Evolutionary conservation across 805 yeast genomes (phyloP), one percentile per base, ranked within the genome.

Genomic region (Maudiozyma pseudohumilis): DNA sequence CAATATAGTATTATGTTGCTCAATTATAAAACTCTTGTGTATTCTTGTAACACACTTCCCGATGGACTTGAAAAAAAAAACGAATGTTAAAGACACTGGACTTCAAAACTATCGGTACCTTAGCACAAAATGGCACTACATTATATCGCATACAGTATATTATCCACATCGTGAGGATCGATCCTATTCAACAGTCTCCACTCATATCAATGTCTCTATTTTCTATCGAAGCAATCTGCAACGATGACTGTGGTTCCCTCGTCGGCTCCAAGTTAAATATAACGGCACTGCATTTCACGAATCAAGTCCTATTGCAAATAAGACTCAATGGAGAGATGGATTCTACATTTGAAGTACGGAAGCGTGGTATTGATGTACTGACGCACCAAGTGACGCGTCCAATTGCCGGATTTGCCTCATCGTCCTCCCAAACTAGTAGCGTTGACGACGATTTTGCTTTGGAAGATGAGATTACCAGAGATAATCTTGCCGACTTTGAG

Each of bases 311-410:
- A 10, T 12, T 58, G 9, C 60, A 56, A 27, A 38, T 56, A 2
- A 41, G 61, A 17, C 40, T 47, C 20, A 50, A 56, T 43, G 61
- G 61, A 4, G 59, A 56, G 35, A 32, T 67, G 50, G 77, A 74
- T 53, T 59, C 73, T 15, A 70, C 76, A 2, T 68, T 66, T 41
- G 73, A 69, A 34, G 56, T 71, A 6, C 40, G 44, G 7, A 47
- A 41, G 23, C 47, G 47, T 33, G 60, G 60, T 2, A 29, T 56
- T 16, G 40, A 47, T 11, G 44, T 49, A 4, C 19, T 46, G 17
- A 47, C 38, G 10, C 43, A 43, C 7, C 29, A 29, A 4, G 25
- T 40, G 8, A 19, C 20, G 5, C 38, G 48, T 16, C 52, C 50
- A 4, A 34, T 49, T 17, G 55, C 52, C 3, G 53, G 52, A 2